Base-by-base conservation (phyloP, 2,329 filamentous ascomycete species). In the Boeremia exigua region DNA sequence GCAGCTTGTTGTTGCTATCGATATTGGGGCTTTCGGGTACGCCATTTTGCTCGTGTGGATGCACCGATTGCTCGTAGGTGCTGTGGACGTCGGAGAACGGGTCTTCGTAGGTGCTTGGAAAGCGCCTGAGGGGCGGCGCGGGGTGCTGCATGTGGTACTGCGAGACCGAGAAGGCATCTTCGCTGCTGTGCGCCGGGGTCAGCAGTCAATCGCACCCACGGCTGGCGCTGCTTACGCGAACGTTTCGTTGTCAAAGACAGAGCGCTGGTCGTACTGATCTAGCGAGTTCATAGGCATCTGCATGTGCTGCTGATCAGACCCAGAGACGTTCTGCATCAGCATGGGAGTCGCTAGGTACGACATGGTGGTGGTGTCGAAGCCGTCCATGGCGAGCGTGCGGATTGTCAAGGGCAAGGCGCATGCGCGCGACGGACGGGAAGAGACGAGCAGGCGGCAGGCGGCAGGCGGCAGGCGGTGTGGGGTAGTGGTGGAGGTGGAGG, bases 281-380 rank as follows among this genome's bases (percentile, higher is more conserved):
- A 86, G 77, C 29, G 80, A 78, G 38, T 82, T 75, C 49, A 80
- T 75, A 36, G 77, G 74, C 62, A 79, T 74, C 10, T 68, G 58
- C 52, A 76, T 61, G 51, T 74, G 71, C 54, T 70, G 72, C 61
- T 76, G 74, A 19, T 76, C 74, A 37, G 68, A 67, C 52, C 77
- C 76, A 48, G 81, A 78, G 45, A 83, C 77, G 70, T 81, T 80
- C 44, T 81, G 78, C 58, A 86, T 80, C 51, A 81, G 80, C 70
- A 86, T 78, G 60, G 84, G 82, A 63, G 81, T 82, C 52, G 82
- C 80, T 74, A 86, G 75, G 67, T 86, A 88, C 66, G 83, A 82
- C 84, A 87, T 86, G 71, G 82, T 79, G 75, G 83, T 81, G 62
- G 82, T 82, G 71, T 86, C 84, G 75, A 83, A 86, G 72, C 82